Evolutionary conservation across 108 stramenopile genomes (phyloP).

Genomic region (Pelagomonas calceolata): DNA sequence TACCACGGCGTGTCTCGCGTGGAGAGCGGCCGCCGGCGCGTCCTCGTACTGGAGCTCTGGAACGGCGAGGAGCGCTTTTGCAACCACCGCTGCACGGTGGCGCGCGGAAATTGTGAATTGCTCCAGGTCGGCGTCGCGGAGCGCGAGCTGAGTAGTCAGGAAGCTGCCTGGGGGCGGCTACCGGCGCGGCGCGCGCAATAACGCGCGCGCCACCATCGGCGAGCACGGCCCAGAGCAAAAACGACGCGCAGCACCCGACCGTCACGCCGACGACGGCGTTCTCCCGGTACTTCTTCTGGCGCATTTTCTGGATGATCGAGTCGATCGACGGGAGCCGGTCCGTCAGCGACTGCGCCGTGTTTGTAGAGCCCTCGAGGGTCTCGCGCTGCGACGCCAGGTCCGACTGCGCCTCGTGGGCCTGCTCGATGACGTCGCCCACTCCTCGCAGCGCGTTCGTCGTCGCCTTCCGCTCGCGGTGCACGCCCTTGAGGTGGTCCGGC

Average conservation of each 20-base stretch:
- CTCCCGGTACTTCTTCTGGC: slow-evolving; percentile 20
- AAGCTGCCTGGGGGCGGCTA: too few species aligned
- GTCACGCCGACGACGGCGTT: slow-evolving; percentile 22
- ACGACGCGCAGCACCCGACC: slow-evolving; percentile 19
- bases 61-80: too few species aligned
- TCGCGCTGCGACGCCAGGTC: neutral
- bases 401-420: slow-evolving; percentile 4
- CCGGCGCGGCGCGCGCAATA: too few species aligned
- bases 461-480: slow-evolving; percentile 20
- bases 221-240: slow-evolving; percentile 14
- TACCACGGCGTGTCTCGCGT: too few species aligned
- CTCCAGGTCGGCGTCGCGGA: too few species aligned
- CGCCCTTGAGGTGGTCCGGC: slow-evolving; percentile 1
- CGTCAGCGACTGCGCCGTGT: too few species aligned
- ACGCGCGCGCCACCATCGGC: too few species aligned
- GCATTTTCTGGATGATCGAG: slow-evolving; percentile 26
- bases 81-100: too few species aligned
- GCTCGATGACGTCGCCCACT: slow-evolving; percentile 19
- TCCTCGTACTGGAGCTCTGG: too few species aligned
- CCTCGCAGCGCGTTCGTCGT: slow-evolving; percentile 20
- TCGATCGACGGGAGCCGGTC: slow-evolving; percentile 15
- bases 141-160: too few species aligned
- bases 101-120: too few species aligned
- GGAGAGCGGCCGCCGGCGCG: too few species aligned
- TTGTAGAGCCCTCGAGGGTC: neutral